These are phyloP conservation scores for Phytophthora melonis DNA, from an alignment of 352 stramenopile species.

Conservation along the genomic window DNA sequence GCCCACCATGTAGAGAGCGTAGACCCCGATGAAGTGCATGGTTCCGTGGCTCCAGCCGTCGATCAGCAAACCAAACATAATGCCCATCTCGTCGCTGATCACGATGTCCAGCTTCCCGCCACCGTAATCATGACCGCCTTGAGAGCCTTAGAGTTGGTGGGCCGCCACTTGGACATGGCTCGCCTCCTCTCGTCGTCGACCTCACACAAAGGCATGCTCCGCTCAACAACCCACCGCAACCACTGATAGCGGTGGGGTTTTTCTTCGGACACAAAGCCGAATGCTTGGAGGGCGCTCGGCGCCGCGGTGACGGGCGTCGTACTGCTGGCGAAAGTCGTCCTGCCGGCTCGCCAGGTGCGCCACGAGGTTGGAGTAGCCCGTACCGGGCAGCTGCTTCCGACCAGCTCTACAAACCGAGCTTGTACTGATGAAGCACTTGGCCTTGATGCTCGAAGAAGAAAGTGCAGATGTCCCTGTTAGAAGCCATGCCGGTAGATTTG, in stretches of 20 bases:
- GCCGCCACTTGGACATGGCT: too few species aligned
- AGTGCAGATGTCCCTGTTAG: constrained; percentile 5
- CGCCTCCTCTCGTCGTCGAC: too few species aligned
- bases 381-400: neutral
- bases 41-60: too few species aligned
- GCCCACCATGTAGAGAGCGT: too few species aligned
- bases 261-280: constrained; percentile 17
- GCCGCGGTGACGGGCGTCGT: neutral
- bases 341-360: constrained; percentile 6
- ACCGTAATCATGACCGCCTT: too few species aligned
- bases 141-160: too few species aligned
- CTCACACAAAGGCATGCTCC: too few species aligned
- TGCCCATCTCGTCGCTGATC: too few species aligned
- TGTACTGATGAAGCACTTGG: constrained; percentile 4
- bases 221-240: constrained; percentile 9
- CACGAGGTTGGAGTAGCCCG: constrained; percentile 8
- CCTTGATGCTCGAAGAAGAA: constrained; percentile 17
- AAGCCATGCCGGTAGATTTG: neutral
- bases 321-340: constrained; percentile 5
- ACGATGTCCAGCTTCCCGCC: too few species aligned
- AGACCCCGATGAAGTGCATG: too few species aligned
- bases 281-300: neutral
- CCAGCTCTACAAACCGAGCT: neutral
- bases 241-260: constrained; percentile 4
- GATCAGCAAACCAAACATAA: too few species aligned